Conservation (phyloP, 345 rosid species). For the Xanthoceras sorbifolium region DNA sequence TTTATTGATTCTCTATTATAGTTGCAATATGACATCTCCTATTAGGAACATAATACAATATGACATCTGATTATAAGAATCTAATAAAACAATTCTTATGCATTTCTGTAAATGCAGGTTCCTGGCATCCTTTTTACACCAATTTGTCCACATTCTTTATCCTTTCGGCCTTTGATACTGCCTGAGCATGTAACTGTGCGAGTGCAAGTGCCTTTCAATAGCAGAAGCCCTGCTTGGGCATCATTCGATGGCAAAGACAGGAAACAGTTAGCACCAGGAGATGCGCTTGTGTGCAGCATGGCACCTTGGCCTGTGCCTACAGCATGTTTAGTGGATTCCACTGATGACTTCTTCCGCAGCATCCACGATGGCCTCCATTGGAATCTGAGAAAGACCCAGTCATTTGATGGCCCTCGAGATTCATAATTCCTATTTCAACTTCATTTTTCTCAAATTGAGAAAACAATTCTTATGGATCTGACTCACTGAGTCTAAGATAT, state of each 20-base stretch:
- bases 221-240: slow-evolving; percentile 92
- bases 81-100: background rate
- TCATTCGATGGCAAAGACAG: slow-evolving; percentile 97
- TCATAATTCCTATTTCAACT: slow-evolving; percentile 13
- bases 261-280: slow-evolving; percentile 78
- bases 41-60: background rate
- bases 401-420: slow-evolving; percentile 75
- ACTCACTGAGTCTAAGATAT: background rate
- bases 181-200: slow-evolving; percentile 93
- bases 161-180: slow-evolving; percentile 93
- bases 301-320: slow-evolving; percentile 99
- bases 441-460: background rate
- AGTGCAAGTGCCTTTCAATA: slow-evolving; percentile 86
- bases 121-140: slow-evolving; percentile 98
- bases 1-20: background rate
- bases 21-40: background rate
- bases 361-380: slow-evolving; percentile 98
- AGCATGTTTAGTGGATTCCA: slow-evolving; percentile 84
- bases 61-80: background rate
- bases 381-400: slow-evolving; percentile 86
- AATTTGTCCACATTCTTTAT: slow-evolving; percentile 95
- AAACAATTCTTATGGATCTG: slow-evolving; percentile 11
- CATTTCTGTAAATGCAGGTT: slow-evolving; percentile 51
- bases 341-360: slow-evolving; percentile 82
- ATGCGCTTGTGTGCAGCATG: slow-evolving; percentile 95